Base-by-base conservation (phyloP, 176 grass and related monocot species). In the Oryza australiensis region DNA sequence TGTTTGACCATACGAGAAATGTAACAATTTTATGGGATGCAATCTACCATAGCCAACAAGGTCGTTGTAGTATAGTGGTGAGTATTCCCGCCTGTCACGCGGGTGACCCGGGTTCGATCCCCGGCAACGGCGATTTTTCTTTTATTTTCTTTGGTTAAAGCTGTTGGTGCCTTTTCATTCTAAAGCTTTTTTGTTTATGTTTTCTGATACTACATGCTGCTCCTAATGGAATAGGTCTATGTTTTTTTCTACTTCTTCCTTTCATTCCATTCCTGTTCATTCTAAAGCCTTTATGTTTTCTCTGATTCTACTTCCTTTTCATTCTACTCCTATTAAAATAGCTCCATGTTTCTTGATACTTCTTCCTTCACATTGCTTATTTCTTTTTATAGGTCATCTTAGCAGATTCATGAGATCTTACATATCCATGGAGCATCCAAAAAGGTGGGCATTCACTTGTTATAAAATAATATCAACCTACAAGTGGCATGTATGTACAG, bases 11-110 rank as follows among this genome's bases (percentile, higher is more conserved):
- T 37, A 37, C 43, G 3, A 46, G 3, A 46, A 51, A 6, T 51
- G 4, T 51, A 4, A 1, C 16, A 16, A 51, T 5, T 51, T 51
- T 20, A 1, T 18, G 48, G 4, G 48, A 6, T 51, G 16, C 35
- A 37, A 53, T 53, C 48, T 0, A 9, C 0, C 2, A 1, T 18
- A 2, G 5, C 2, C 46, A 49, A 49, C 46, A 8, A n/a, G 22
- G 20, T 60, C 22, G 55, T 60, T 24, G 55, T 94, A 98, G 92
- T 88, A 94, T 91, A 93, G 90, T 98, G 95, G 90, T 94, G 68
- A 94, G 95, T 98, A 93, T 98, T 85, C 86, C 86, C 90, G 92
- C 92, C 95, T 94, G 94, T 92, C 94, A 94, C 90, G 95, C 88
- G 86, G 83, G 84, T 23, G 86, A 92, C 89, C 87, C 87, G 92